Evolutionary conservation across 106 monocot genomes (phyloP).

Genomic region (Dendrobium chrysotoxum): DNA sequence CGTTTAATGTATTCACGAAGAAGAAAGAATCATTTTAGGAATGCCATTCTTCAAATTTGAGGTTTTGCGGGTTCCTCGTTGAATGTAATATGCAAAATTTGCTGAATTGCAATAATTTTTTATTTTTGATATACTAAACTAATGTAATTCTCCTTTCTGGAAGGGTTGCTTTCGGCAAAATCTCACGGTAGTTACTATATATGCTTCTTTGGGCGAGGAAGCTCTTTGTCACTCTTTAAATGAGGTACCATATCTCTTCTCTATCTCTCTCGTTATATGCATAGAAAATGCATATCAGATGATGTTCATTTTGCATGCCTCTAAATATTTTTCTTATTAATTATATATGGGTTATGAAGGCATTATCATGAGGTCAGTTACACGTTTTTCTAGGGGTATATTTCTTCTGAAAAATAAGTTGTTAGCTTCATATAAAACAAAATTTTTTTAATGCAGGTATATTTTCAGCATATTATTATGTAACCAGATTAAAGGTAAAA

Average conservation of each 20-base stretch:
- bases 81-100: background rate
- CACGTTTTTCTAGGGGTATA: background rate
- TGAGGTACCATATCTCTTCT: slow-evolving; percentile 43
- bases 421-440: background rate
- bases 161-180: slow-evolving; percentile 91
- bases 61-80: background rate
- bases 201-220: slow-evolving; percentile 88
- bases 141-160: slow-evolving; percentile 6
- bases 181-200: slow-evolving; percentile 88
- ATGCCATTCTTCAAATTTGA: background rate
- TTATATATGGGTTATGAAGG: background rate
- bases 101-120: background rate
- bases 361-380: background rate
- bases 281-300: background rate
- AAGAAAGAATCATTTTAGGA: background rate
- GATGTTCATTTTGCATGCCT: background rate
- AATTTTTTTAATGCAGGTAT: background rate
- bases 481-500: background rate
- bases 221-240: slow-evolving; percentile 95
- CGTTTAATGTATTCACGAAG: background rate
- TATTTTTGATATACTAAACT: background rate
- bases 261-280: background rate
- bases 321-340: background rate
- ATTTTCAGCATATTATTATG: background rate
- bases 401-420: background rate